phyloP scores from a whole-genome alignment of 2,329 filamentous ascomycete species.

The Neopestalotiopsis rosae region DNA sequence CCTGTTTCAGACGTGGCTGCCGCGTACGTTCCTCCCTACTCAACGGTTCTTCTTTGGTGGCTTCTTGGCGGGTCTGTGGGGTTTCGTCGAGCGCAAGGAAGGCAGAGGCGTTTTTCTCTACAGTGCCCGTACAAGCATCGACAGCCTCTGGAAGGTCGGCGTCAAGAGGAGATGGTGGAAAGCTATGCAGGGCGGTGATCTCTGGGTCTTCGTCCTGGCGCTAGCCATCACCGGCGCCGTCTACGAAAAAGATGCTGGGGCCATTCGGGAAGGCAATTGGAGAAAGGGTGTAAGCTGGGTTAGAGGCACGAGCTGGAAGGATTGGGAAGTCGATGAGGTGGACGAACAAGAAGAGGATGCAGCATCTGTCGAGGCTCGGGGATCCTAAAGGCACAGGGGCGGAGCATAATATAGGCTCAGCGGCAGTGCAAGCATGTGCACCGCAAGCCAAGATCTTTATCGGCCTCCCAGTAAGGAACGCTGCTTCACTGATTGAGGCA shows the following conservation, averaged over 20 bases:
- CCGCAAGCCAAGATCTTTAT: neutral
- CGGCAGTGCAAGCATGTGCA: too few species aligned
- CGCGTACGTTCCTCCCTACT: conserved; percentile 74
- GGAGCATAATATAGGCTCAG: neutral
- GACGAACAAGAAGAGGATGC: conserved; percentile 43
- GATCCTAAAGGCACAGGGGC: neutral
- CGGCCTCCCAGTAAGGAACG: neutral
- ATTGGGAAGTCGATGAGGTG: conserved; percentile 64
- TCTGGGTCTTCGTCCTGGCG: conserved; percentile 80
- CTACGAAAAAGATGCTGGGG: conserved; percentile 73
- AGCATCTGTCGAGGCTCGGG: neutral
- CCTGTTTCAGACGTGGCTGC: conserved; percentile 82
- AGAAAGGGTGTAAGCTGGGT: conserved; percentile 77
- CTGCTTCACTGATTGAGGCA: too few species aligned
- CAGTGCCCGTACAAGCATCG: conserved; percentile 76
- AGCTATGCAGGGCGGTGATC: conserved; percentile 81
- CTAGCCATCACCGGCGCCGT: conserved; percentile 79
- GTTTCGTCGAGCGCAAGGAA: conserved; percentile 71
- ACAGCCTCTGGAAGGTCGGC: conserved; percentile 92
- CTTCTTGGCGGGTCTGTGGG: conserved; percentile 84
- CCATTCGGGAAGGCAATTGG: conserved; percentile 69
- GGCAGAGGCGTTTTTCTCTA: conserved; percentile 78
- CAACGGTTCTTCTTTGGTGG: conserved; percentile 91
- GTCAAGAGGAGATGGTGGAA: conserved; percentile 89
- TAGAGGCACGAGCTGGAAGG: conserved; percentile 76